phyloP scores from a whole-genome alignment of 2,329 filamentous ascomycete genomes.

The Alternaria infectoria region DNA sequence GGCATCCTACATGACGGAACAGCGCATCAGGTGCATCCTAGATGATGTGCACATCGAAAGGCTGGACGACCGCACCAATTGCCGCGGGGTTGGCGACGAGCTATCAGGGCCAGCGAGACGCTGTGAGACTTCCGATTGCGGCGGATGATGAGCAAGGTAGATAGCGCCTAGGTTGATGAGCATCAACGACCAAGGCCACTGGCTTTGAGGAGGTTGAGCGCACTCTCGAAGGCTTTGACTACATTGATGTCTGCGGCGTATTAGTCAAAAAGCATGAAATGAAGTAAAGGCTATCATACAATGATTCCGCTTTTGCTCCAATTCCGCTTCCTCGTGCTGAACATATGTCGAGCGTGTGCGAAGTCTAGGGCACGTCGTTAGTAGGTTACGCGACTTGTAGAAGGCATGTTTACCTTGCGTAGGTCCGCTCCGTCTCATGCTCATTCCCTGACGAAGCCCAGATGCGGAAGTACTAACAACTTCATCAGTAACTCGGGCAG shows the following conservation, averaged over 20 bases:
- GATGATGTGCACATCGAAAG: conserved; percentile 1
- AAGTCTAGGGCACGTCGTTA: conserved; percentile 58
- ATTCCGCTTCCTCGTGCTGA: conserved; percentile 71
- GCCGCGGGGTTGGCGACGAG: not conserved
- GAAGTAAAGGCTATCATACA: conserved; percentile 63
- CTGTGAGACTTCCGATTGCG: conserved; percentile 2
- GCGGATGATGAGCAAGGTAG: conserved; percentile 23
- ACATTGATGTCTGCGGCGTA: conserved; percentile 51
- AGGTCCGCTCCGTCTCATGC: conserved; percentile 77
- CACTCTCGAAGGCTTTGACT: conserved; percentile 57
- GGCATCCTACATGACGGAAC: conserved; percentile 21
- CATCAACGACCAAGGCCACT: conserved; percentile 33
- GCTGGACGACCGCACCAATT: not conserved
- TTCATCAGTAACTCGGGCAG: conserved; percentile 10
- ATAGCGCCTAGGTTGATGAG: conserved; percentile 30
- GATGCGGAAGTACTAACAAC: conserved; percentile 74
- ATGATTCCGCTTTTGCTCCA: conserved; percentile 78
- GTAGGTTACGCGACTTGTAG: not conserved
- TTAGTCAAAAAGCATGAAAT: not conserved
- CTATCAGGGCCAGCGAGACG: not conserved
- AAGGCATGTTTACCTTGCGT: conserved; percentile 66
- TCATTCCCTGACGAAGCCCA: conserved; percentile 77
- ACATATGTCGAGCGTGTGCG: conserved; percentile 81
- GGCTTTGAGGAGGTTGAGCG: conserved; percentile 53
- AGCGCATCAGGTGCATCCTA: conserved; percentile 22